These are phyloP conservation scores for Suillus ampliporus DNA, from an alignment of 768 basidiomycete species.

Conservation along the genomic window DNA sequence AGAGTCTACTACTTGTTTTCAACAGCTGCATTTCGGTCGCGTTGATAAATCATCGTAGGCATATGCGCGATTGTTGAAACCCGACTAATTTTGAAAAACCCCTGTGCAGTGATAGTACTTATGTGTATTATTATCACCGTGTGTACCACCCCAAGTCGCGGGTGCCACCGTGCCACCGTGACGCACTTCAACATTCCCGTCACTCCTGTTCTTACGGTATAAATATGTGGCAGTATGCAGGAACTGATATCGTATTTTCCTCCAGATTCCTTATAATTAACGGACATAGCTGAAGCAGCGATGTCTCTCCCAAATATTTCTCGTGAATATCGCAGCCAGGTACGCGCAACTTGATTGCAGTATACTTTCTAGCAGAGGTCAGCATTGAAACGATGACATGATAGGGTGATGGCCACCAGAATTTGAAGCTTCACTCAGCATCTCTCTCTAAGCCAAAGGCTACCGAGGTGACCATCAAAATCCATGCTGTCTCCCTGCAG, in stretches of 20 bases:
- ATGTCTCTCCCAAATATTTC: constrained; percentile 21
- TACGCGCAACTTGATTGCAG: constrained; percentile 8
- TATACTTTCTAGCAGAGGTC: neutral
- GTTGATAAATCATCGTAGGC: too few relatives aligned
- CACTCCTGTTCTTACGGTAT: neutral
- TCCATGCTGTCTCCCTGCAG: constrained; percentile 62
- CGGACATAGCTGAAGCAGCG: neutral
- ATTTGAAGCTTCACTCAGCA: constrained; percentile 32
- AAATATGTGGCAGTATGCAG: neutral
- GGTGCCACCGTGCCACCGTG: neutral
- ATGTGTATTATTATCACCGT: too few relatives aligned
- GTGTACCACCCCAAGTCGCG: too few relatives aligned
- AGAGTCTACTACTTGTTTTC: too few relatives aligned
- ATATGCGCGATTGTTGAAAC: too few relatives aligned
- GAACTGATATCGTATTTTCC: neutral
- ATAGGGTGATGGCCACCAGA: constrained; percentile 32
- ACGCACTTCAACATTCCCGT: neutral
- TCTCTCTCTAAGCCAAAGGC: constrained; percentile 42
- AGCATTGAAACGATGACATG: neutral
- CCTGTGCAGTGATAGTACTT: too few relatives aligned
- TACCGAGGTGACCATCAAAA: constrained; percentile 58
- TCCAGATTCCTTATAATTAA: neutral
- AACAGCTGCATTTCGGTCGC: too few relatives aligned
- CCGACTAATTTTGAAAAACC: too few relatives aligned
- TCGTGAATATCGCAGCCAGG: constrained; percentile 25